Evolutionary conservation across 495 filamentous ascomycete genomes (phyloP).

Genomic region (Letharia columbiana): DNA sequence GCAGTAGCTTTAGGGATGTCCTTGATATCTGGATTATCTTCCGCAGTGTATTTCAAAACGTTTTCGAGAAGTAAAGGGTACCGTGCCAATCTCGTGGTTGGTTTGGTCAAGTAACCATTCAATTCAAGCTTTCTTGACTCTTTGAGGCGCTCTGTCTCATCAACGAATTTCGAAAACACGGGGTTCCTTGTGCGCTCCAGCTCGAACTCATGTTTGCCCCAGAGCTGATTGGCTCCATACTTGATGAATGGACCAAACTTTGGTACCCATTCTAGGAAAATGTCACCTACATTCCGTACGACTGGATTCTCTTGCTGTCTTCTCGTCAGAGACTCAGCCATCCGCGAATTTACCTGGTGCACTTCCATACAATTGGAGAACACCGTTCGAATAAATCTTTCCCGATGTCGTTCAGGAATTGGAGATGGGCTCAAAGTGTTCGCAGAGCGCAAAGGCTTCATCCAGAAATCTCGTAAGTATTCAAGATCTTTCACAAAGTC

Average conservation of each 20-base stretch:
- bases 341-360: constrained; percentile 74
- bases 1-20: constrained; percentile 83
- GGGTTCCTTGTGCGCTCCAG: constrained; percentile 85
- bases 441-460: constrained; percentile 71
- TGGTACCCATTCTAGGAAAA: constrained; percentile 86
- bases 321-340: constrained; percentile 80
- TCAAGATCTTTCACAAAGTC: constrained; percentile 99
- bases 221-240: constrained; percentile 93
- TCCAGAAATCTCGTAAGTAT: constrained; percentile 98
- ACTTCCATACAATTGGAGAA: constrained; percentile 97
- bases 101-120: constrained; percentile 97
- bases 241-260: constrained; percentile 93
- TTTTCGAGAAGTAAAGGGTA: constrained; percentile 94
- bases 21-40: constrained; percentile 77
- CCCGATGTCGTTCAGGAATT: constrained; percentile 79
- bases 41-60: constrained; percentile 76
- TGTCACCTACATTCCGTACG: constrained; percentile 84
- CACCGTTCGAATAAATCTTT: constrained; percentile 85
- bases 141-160: constrained; percentile 91
- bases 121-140: constrained; percentile 95
- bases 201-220: constrained; percentile 97
- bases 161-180: constrained; percentile 82
- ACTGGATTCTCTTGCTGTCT: constrained; percentile 85
- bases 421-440: constrained; percentile 62
- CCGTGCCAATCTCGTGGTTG: constrained; percentile 88